Conservation (phyloP, 1,284 basidiomycete species). For the Sanghuangporus sanghuang region DNA sequence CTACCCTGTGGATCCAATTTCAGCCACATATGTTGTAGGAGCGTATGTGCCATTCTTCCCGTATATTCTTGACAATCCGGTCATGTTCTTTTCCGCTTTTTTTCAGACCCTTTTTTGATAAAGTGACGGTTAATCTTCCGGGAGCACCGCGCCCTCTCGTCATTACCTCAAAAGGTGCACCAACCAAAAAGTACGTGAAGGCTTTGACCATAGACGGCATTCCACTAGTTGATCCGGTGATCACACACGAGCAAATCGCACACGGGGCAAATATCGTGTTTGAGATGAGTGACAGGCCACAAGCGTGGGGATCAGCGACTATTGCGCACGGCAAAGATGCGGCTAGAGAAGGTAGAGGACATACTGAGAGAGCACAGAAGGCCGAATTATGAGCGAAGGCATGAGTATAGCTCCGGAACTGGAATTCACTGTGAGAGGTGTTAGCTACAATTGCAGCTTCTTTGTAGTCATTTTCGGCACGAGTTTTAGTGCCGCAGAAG, state of each 20-base stretch:
- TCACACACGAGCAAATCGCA: slow-evolving; percentile 53
- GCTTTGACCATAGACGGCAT: slow-evolving; percentile 51
- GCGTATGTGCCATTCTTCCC: slow-evolving; percentile 39
- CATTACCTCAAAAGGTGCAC: slow-evolving; percentile 50
- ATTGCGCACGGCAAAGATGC: slow-evolving; percentile 29
- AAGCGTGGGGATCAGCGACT: slow-evolving; percentile 33
- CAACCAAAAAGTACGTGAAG: slow-evolving; percentile 52
- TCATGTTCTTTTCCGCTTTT: background rate
- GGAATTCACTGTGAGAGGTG: background rate
- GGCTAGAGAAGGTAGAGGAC: background rate
- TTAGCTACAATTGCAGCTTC: background rate
- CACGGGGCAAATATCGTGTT: slow-evolving; percentile 56
- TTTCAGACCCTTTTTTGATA: slow-evolving; percentile 63
- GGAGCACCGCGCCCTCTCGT: slow-evolving; percentile 34
- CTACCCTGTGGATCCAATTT: slow-evolving; percentile 82
- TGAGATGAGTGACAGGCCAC: slow-evolving; percentile 54
- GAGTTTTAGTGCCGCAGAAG: background rate
- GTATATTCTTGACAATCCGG: slow-evolving; percentile 17
- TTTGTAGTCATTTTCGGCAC: background rate
- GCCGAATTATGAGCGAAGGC: background rate
- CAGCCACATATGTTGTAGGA: slow-evolving; percentile 68
- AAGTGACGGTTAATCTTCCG: slow-evolving; percentile 52
- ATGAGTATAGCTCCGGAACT: background rate
- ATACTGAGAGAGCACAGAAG: background rate
- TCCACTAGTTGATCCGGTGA: slow-evolving; percentile 30